Evolutionary conservation across 148 eudicot species (phyloP), one percentile per base, ranked within the genome.

Genomic region (Rhododendron mucronatum): DNA sequence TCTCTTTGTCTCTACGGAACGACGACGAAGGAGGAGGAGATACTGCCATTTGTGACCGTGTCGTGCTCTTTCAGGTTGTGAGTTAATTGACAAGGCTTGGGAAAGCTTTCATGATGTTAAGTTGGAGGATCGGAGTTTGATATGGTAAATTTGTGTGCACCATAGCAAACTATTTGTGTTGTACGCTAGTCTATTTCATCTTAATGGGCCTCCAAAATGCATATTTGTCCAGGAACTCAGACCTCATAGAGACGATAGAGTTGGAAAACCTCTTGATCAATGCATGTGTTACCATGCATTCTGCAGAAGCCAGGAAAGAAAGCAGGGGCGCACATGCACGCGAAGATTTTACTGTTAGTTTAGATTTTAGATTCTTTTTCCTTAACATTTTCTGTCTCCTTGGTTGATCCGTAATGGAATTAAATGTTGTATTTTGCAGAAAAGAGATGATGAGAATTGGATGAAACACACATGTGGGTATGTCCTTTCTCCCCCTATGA

Each of bases 301-400:
- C 99, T 88, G 99, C 99, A 55, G 99, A 97, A 89, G 99, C 99
- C 35, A 94, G 99, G 90, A 97, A 95, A 87, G 99, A 97, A 87
- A 97, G 99, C 92, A 93, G 99, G 90, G 97, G 97, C 87, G 96
- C 98, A 11, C 97, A 94, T 90, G 97, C 97, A 14, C 96, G 96
- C 86, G 96, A 96, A 91, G 98, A 96, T 88, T 94, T 96, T 89
- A 88, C 94, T 89, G 99, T 97, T 78, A 77, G 98, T 91, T 86
- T 67, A 28, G 59, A 35, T 83, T 91, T 87, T 59, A 44, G 61
- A 35, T 85, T 86, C 53, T 76, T 47, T 55, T 77, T 26, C 69
- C 16, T 69, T 55, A 7, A 26, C 15, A 47, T 82, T 53, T 69
- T 39, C 59, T 44, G 30, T 26, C 33, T 48, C 53, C 76, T 2